A percentile compares a stretch with the other conserved stretches of the same genome.
phyloP scores from a whole-genome alignment of 208 protist species.

The Wallacemonas collosoma region DNA sequence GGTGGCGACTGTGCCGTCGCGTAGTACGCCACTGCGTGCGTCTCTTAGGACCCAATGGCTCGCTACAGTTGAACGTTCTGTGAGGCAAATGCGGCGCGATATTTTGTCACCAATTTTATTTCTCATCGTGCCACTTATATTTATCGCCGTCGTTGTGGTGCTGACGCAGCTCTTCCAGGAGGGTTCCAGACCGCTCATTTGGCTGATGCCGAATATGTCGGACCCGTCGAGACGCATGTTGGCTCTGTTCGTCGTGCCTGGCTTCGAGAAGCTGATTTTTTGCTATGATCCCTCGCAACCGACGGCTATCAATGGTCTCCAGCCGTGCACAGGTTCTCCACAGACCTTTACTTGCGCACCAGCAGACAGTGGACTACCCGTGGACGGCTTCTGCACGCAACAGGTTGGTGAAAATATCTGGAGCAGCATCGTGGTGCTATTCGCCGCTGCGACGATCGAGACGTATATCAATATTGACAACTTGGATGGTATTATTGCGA shows the following conservation, averaged over 20 bases:
- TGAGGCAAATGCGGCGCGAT: constrained; percentile 8
- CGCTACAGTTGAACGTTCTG: constrained; percentile 4
- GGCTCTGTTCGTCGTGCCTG: not conserved
- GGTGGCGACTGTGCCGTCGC: not conserved
- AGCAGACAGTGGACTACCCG: not conserved
- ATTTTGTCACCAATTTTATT: not conserved
- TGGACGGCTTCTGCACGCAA: not conserved
- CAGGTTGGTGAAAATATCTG: not conserved
- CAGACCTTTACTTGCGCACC: not conserved
- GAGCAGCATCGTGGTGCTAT: constrained; percentile 27
- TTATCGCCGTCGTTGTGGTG: constrained; percentile 8
- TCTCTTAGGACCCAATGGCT: constrained; percentile 11
- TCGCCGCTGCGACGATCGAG: constrained; percentile 25
- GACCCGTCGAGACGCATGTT: not conserved
- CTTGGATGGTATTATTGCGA: constrained; percentile 54
- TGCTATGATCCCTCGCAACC: not conserved
- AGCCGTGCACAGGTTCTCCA: not conserved
- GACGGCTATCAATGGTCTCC: not conserved
- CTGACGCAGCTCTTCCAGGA: constrained; percentile 9
- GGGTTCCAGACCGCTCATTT: not conserved
- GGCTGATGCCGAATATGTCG: not conserved
- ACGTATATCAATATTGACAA: constrained; percentile 29
- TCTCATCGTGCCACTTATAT: constrained; percentile 8
- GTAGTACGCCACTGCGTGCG: not conserved
- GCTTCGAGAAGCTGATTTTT: constrained; percentile 1